A percentile compares a stretch with the other conserved stretches of the same genome.
Evolutionary conservation across 23 red algal genomes (phyloP).

Genomic region (Gracilaria domingensis): DNA sequence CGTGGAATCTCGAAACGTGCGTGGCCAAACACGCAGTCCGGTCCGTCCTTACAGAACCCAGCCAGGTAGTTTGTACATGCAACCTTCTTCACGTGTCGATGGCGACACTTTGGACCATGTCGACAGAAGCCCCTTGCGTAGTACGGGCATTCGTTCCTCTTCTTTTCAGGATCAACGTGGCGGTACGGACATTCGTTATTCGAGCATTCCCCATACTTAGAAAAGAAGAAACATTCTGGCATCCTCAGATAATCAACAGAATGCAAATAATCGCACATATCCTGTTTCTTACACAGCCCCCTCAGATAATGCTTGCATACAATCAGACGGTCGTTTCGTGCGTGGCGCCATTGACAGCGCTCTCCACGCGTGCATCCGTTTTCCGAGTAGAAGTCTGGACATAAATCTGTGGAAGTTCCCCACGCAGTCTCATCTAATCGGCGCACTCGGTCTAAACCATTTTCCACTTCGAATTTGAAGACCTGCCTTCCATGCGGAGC

Average conservation of each 20-base stretch:
- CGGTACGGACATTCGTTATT: constrained; percentile 98
- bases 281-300: constrained; percentile 98
- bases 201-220: constrained; percentile 97
- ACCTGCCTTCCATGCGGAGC: constrained; percentile 81
- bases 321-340: constrained; percentile 89
- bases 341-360: constrained; percentile 97
- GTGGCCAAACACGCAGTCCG: constrained; percentile 96
- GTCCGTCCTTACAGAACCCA: constrained; percentile 97
- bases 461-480: constrained; percentile 88
- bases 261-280: constrained; percentile 97
- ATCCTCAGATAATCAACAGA: constrained; percentile 88
- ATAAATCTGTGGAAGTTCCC: constrained; percentile 95
- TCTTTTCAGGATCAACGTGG: constrained; percentile 93
- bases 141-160: constrained; percentile 97
- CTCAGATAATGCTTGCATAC: constrained; percentile 99
- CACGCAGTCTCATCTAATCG: constrained; percentile 84
- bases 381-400: constrained; percentile 87
- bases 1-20: constrained; percentile 96
- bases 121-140: constrained; percentile 97
- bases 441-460: constrained; percentile 80
- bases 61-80: constrained; percentile 95
- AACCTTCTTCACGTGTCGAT: constrained; percentile 92
- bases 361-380: constrained; percentile 89
- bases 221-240: constrained; percentile 99
- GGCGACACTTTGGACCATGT: constrained; percentile 96